Percentiles rank a stretch among this genome's conserved stretches.
phyloP scores from a whole-genome alignment of 768 basidiomycete species.

The Zangia roseola region DNA sequence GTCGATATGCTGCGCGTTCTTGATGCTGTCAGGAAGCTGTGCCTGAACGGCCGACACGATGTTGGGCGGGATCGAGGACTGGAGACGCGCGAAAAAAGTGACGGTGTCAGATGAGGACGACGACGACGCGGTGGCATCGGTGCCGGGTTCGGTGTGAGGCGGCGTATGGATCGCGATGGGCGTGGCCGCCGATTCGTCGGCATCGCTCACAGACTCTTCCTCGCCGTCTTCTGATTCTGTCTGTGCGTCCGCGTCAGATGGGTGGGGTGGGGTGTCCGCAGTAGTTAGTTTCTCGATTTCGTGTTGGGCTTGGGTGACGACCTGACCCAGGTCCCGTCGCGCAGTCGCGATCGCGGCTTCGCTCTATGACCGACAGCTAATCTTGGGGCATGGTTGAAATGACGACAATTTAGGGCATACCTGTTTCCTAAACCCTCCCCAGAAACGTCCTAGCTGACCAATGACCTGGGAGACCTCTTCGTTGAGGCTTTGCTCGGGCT shows the following conservation, averaged over 20 bases:
- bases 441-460: slow-evolving; percentile 81
- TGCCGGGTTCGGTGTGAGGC: slow-evolving; percentile 16
- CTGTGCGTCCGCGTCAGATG: slow-evolving; percentile 5
- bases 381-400: background rate
- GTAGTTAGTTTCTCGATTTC: slow-evolving; percentile 62
- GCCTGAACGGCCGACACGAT: slow-evolving; percentile 66
- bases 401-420: slow-evolving; percentile 39
- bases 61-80: slow-evolving; percentile 72
- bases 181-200: slow-evolving; percentile 28
- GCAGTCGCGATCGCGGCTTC: slow-evolving; percentile 67
- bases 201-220: slow-evolving; percentile 16
- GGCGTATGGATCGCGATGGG: slow-evolving; percentile 23
- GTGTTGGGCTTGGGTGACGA: slow-evolving; percentile 77
- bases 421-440: slow-evolving; percentile 92
- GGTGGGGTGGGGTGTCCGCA: slow-evolving; percentile 26
- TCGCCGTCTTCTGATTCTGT: slow-evolving; percentile 16
- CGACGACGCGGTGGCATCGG: slow-evolving; percentile 13
- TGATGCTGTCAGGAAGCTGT: slow-evolving; percentile 64
- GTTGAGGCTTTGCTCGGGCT: slow-evolving; percentile 61
- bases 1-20: slow-evolving; percentile 63
- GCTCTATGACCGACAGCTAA: slow-evolving; percentile 45
- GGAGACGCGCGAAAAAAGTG: slow-evolving; percentile 63
- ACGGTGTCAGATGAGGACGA: slow-evolving; percentile 17
- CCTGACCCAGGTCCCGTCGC: slow-evolving; percentile 68
- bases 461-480: slow-evolving; percentile 89